phyloP scores from a whole-genome alignment of 345 rosid genomes.

The Boechera retrofracta region DNA sequence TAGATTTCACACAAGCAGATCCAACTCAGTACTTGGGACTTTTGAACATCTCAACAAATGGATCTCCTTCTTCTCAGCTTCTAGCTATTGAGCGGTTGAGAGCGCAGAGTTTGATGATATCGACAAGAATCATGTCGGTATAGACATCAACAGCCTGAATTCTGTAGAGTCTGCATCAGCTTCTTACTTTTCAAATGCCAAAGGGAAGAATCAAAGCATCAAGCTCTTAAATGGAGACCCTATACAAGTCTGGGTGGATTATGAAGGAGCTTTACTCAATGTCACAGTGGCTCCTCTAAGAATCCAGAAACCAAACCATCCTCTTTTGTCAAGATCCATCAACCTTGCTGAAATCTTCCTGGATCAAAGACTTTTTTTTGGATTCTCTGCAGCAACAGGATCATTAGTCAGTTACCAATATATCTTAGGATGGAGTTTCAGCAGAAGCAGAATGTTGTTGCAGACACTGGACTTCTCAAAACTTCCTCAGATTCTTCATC shows the following conservation, averaged over 20 bases:
- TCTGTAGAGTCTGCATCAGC: conserved; percentile 52
- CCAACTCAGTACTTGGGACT: conserved; percentile 52
- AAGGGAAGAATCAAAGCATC: conserved; percentile 43
- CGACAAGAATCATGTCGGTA: conserved; percentile 62
- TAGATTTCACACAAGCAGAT: conserved; percentile 31
- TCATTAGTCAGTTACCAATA: conserved; percentile 49
- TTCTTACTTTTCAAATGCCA: conserved; percentile 45
- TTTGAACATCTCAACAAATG: conserved; percentile 49
- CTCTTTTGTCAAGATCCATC: conserved; percentile 54
- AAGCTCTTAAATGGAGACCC: conserved; percentile 49
- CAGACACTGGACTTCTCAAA: conserved; percentile 47
- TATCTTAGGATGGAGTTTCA: conserved; percentile 74
- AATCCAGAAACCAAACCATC: conserved; percentile 46
- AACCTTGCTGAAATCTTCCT: conserved; percentile 53
- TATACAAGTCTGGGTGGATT: conserved; percentile 67
- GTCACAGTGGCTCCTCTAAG: conserved; percentile 56
- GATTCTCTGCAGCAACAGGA: conserved; percentile 67
- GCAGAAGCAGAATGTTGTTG: conserved; percentile 45
- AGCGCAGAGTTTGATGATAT: conserved; percentile 56
- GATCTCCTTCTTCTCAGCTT: conserved; percentile 48
- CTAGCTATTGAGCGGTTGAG: conserved; percentile 56
- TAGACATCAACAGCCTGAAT: conserved; percentile 51
- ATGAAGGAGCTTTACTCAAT: conserved; percentile 47
- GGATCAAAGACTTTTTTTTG: conserved; percentile 46
- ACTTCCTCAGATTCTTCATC: conserved; percentile 59